phyloP scores from a whole-genome alignment of 495 filamentous ascomycete genomes.

The Astrothelium macrocarpum region DNA sequence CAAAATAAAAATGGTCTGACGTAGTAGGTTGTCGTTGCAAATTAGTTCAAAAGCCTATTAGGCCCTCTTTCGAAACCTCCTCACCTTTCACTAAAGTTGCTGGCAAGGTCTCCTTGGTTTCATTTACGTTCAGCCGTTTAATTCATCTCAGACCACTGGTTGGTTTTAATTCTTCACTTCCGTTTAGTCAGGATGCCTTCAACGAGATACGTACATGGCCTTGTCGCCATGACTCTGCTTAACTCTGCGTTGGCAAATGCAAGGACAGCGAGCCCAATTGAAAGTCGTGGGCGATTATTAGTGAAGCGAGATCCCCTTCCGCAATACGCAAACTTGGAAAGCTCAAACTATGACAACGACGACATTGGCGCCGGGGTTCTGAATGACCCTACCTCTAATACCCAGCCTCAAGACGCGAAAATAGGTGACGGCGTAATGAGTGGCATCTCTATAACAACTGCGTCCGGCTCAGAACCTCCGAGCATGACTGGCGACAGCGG shows the following conservation, averaged over 20 bases:
- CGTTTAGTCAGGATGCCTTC: background rate
- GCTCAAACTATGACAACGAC: background rate
- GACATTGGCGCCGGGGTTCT: background rate
- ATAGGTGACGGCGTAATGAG: background rate
- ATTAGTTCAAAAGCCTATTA: background rate
- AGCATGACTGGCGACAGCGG: background rate
- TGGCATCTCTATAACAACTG: background rate
- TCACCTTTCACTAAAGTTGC: background rate
- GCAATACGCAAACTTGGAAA: background rate
- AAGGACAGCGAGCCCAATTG: background rate
- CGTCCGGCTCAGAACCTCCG: background rate
- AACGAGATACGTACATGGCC: background rate
- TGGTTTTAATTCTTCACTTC: background rate
- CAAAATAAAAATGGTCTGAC: background rate
- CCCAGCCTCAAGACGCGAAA: background rate
- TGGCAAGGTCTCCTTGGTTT: background rate
- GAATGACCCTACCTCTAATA: background rate
- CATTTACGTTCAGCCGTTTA: background rate
- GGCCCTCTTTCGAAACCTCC: background rate
- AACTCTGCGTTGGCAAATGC: background rate
- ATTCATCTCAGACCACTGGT: background rate
- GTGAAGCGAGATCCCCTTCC: background rate
- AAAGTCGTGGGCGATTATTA: background rate
- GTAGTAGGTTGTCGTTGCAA: background rate
- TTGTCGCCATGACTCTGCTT: background rate